Evolutionary conservation across 305 asterid species (phyloP).

Genomic region (Solanum hybrid): DNA sequence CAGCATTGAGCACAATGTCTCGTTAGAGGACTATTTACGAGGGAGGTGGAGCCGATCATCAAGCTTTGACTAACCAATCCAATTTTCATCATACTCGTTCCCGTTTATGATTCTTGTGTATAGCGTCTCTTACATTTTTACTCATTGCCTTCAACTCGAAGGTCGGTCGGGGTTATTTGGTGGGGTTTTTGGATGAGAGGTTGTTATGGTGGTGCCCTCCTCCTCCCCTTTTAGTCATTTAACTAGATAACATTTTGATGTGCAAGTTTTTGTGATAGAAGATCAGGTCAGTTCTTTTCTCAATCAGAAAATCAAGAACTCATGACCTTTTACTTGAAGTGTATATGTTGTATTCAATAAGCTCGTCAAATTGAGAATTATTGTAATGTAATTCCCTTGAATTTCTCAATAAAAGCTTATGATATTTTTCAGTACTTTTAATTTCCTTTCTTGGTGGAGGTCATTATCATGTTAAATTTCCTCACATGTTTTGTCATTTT

Average conservation of each 20-base stretch:
- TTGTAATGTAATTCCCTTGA: background rate
- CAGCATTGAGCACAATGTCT: constrained; percentile 68
- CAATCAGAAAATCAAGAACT: constrained; percentile 19
- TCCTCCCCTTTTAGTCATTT: constrained; percentile 25
- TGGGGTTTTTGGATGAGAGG: constrained; percentile 78
- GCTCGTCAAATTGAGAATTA: background rate
- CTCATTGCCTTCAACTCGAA: background rate
- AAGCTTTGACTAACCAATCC: constrained; percentile 56
- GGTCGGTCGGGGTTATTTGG: background rate
- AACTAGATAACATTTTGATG: constrained; percentile 14
- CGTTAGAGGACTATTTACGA: constrained; percentile 66
- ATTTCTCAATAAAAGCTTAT: background rate
- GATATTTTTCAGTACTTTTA: background rate
- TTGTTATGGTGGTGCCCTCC: constrained; percentile 68
- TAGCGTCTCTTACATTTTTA: background rate
- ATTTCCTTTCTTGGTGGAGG: background rate
- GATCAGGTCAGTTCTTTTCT: constrained; percentile 13
- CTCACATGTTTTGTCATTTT: constrained; percentile 5
- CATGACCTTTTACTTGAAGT: constrained; percentile 6
- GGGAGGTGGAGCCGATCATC: constrained; percentile 90
- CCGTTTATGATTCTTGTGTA: constrained; percentile 14
- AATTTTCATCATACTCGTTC: constrained; percentile 1
- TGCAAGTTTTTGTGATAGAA: constrained; percentile 13
- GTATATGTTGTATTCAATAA: constrained; percentile 4
- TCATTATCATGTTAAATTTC: background rate